These are phyloP conservation scores for Nakazawaea sp. DNA, from an alignment of 805 yeast genomes.

Conservation along the genomic window DNA sequence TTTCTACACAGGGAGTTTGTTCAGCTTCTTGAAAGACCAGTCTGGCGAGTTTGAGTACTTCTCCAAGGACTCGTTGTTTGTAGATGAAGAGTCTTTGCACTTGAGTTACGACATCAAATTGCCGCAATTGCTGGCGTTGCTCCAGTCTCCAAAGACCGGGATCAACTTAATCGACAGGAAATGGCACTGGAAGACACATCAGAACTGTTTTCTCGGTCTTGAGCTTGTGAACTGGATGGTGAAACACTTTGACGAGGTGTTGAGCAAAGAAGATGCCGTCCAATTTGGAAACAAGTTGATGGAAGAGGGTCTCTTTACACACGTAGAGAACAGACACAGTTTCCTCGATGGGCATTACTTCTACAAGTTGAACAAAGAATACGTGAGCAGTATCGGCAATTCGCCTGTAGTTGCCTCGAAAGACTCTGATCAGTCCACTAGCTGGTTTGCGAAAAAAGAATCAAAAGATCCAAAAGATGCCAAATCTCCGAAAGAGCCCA, in stretches of 20 bases:
- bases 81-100: constrained; percentile 22
- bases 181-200: constrained; percentile 85
- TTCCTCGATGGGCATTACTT: constrained; percentile 92
- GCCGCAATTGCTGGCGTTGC: constrained; percentile 48
- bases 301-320: constrained; percentile 67
- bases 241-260: constrained; percentile 71
- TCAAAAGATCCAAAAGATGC: constrained; percentile 4
- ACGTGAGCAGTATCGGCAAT: constrained; percentile 20
- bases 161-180: constrained; percentile 67
- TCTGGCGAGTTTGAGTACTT: constrained; percentile 29
- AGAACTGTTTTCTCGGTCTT: constrained; percentile 75
- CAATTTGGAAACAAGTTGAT: constrained; percentile 72
- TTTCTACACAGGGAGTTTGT: constrained; percentile 83
- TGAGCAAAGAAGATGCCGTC: constrained; percentile 77
- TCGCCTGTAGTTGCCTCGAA: background rate
- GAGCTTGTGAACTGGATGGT: constrained; percentile 84
- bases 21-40: constrained; percentile 52
- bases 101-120: constrained; percentile 44
- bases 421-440: constrained; percentile 2
- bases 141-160: constrained; percentile 56
- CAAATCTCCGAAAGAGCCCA: constrained; percentile 1
- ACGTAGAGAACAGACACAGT: constrained; percentile 76
- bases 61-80: constrained; percentile 26
- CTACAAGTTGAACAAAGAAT: constrained; percentile 62
- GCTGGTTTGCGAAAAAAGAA: constrained; percentile 12